These are phyloP conservation scores for Ophiocordyceps camponoti-saundersi DNA, from an alignment of 2,329 filamentous ascomycete genomes.

Conservation along the genomic window DNA sequence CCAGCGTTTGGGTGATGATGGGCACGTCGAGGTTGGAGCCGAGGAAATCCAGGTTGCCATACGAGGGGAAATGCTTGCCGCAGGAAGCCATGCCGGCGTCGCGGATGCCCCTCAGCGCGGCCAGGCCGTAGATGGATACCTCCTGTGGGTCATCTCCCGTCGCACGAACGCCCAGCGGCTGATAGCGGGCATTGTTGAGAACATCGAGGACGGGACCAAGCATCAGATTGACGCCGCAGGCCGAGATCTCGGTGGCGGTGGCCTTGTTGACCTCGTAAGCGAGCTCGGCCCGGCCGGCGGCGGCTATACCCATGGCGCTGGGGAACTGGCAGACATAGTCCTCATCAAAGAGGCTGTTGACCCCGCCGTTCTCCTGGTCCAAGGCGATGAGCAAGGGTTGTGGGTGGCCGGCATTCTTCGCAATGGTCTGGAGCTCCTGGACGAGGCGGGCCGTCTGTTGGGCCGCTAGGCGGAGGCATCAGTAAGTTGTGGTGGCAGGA, in stretches of 20 bases:
- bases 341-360: slow-evolving; percentile 92
- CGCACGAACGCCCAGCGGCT: slow-evolving; percentile 77
- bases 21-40: slow-evolving; percentile 84
- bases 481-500: slow-evolving; percentile 1
- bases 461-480: slow-evolving; percentile 45
- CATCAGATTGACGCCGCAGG: slow-evolving; percentile 91
- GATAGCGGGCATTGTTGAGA: slow-evolving; percentile 79
- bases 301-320: slow-evolving; percentile 92
- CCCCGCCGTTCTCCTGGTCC: slow-evolving; percentile 95
- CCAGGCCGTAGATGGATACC: slow-evolving; percentile 81
- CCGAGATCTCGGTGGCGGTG: slow-evolving; percentile 79
- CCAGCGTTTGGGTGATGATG: slow-evolving; percentile 86
- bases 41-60: slow-evolving; percentile 85
- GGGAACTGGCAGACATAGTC: slow-evolving; percentile 94
- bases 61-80: slow-evolving; percentile 93
- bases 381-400: slow-evolving; percentile 79
- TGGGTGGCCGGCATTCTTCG: slow-evolving; percentile 75
- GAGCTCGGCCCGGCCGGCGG: slow-evolving; percentile 68
- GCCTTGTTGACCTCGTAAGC: slow-evolving; percentile 85
- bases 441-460: slow-evolving; percentile 78
- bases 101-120: slow-evolving; percentile 82
- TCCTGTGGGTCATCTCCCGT: slow-evolving; percentile 89
- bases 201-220: slow-evolving; percentile 89
- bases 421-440: slow-evolving; percentile 82
- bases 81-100: slow-evolving; percentile 79